Evolutionary conservation across 2,329 filamentous ascomycete genomes (phyloP).

Genomic region (Cladophialophora carrionii): DNA sequence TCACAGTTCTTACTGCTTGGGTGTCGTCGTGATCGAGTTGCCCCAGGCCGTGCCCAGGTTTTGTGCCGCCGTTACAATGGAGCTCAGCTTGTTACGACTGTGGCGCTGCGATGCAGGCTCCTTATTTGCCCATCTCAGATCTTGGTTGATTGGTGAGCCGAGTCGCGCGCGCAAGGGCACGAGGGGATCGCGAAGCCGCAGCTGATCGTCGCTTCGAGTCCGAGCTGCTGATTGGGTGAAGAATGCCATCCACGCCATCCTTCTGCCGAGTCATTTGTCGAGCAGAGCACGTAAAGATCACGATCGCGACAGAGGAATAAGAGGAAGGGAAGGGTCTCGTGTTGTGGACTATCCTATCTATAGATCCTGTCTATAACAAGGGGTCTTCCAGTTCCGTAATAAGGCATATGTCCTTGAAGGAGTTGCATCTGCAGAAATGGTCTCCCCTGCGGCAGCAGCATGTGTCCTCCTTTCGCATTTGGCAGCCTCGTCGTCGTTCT

Average conservation of each 20-base stretch:
- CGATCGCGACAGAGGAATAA: too few relatives aligned
- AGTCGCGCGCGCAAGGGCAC: background rate
- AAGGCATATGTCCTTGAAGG: background rate
- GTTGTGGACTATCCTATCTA: too few relatives aligned
- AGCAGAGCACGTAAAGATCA: background rate
- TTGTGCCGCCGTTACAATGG: background rate
- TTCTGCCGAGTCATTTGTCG: background rate
- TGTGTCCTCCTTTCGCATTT: background rate
- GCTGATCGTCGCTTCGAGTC: constrained; percentile 5
- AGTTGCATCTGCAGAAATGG: background rate
- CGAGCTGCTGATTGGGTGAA: constrained; percentile 1
- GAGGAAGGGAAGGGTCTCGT: background rate
- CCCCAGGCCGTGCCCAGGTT: constrained; percentile 5
- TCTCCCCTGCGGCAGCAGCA: background rate
- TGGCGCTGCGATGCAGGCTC: constrained; percentile 9
- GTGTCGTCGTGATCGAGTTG: background rate
- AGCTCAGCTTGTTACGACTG: constrained; percentile 15
- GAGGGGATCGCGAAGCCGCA: background rate
- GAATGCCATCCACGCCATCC: background rate
- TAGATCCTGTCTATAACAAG: background rate
- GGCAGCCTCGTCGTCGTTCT: background rate
- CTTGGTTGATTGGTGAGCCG: constrained; percentile 1
- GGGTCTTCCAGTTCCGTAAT: background rate
- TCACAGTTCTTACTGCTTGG: background rate
- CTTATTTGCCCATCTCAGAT: constrained; percentile 6